Conservation (phyloP, 192 early-diverging fungal genomes). For the Spinellus fusiger region DNA sequence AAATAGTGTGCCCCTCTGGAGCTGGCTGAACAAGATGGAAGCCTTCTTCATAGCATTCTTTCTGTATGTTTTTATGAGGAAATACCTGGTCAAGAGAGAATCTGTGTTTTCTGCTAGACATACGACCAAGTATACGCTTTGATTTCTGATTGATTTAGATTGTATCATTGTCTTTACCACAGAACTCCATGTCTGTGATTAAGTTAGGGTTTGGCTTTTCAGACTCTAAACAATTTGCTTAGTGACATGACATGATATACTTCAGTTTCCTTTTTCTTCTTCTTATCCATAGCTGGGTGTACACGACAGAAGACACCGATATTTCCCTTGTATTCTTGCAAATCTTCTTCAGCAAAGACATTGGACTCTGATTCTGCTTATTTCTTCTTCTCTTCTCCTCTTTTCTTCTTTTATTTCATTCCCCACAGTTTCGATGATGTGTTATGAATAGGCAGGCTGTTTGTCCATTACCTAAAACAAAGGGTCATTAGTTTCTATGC, state of each 20-base stretch:
- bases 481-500: too few species aligned
- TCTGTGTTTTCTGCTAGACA: conserved; percentile 51
- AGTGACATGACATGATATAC: background rate
- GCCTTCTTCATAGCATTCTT: conserved; percentile 89
- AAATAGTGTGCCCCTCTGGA: conserved; percentile 93
- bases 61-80: conserved; percentile 57
- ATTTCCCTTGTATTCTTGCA: conserved; percentile 94
- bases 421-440: background rate
- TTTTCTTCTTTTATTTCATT: background rate
- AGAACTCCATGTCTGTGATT: conserved; percentile 36
- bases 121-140: conserved; percentile 18
- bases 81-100: conserved; percentile 91
- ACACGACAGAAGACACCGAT: conserved; percentile 96
- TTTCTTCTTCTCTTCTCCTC: background rate
- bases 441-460: background rate
- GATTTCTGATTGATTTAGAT: conserved; percentile 69
- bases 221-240: background rate
- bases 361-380: conserved; percentile 6
- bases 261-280: too few species aligned
- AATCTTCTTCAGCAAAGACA: conserved; percentile 70
- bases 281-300: conserved; percentile 57
- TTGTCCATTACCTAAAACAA: too few species aligned
- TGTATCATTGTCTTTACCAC: conserved; percentile 55
- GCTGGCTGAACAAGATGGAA: conserved; percentile 93
- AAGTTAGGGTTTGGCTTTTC: background rate